Conservation (phyloP, 495 filamentous ascomycete genomes). For the Aspergillus heteromorphus region DNA sequence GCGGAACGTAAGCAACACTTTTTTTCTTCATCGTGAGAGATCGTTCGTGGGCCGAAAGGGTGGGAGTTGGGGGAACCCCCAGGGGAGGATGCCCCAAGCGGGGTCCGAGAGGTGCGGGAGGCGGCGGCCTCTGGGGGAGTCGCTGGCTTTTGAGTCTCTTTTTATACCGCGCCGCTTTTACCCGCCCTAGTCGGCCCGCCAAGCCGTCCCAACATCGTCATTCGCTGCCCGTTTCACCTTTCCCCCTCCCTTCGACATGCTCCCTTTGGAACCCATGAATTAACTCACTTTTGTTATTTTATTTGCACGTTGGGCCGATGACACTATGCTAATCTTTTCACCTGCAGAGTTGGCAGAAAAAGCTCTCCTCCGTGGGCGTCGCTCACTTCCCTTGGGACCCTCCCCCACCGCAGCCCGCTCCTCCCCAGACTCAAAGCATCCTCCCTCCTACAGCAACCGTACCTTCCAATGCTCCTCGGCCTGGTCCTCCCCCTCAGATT, state of each 20-base stretch:
- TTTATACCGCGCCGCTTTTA: slow-evolving; percentile 39
- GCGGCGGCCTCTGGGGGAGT: slow-evolving; percentile 33
- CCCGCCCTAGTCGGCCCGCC: slow-evolving; percentile 28
- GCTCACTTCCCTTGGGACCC: slow-evolving; percentile 97
- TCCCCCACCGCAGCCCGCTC: slow-evolving; percentile 43
- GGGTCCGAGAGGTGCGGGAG: slow-evolving; percentile 36
- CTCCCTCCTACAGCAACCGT: slow-evolving; percentile 46
- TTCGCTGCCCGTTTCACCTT: slow-evolving; percentile 6
- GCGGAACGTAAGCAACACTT: slow-evolving; percentile 59
- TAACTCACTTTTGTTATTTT: slow-evolving; percentile 8
- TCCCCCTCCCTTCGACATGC: not conserved
- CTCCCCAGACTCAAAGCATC: slow-evolving; percentile 29
- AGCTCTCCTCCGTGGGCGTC: slow-evolving; percentile 73
- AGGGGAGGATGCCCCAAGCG: slow-evolving; percentile 21
- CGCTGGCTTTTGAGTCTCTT: slow-evolving; percentile 36
- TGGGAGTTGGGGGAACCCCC: not conserved
- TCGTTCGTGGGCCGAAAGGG: slow-evolving; percentile 9
- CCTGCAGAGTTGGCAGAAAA: slow-evolving; percentile 82
- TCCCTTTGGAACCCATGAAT: not conserved
- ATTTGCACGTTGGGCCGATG: not conserved
- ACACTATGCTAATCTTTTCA: slow-evolving; percentile 23
- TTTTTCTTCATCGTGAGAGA: slow-evolving; percentile 5
- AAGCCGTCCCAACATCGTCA: slow-evolving; percentile 20
- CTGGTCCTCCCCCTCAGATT: slow-evolving; percentile 19
- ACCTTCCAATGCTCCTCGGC: slow-evolving; percentile 54